Evolutionary conservation across 768 basidiomycete species (phyloP).

Genomic region (Pleurotus tuber-regium): DNA sequence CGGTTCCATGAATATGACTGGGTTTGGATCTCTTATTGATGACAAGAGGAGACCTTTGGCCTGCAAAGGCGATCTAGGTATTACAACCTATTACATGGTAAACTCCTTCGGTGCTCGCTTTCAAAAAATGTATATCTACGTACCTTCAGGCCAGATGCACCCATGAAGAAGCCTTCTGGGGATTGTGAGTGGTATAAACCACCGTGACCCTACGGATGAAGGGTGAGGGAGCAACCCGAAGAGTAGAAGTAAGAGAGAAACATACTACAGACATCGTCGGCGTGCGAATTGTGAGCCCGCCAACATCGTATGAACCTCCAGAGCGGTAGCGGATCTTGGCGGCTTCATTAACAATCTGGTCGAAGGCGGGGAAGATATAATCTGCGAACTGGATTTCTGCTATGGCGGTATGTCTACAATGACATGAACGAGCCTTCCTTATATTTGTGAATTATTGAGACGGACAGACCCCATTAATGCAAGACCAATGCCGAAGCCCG

Average conservation of each 20-base stretch:
- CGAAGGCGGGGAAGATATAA: slow-evolving; percentile 93
- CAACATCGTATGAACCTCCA: slow-evolving; percentile 80
- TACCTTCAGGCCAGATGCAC: slow-evolving; percentile 86
- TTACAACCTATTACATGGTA: slow-evolving; percentile 57
- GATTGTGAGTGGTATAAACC: slow-evolving; percentile 94
- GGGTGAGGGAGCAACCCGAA: neutral
- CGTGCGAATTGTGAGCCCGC: slow-evolving; percentile 76
- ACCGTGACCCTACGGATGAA: slow-evolving; percentile 59
- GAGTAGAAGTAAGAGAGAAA: slow-evolving; percentile 20
- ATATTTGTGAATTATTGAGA: neutral
- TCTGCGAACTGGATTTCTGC: slow-evolving; percentile 92
- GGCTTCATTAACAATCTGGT: slow-evolving; percentile 95
- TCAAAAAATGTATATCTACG: neutral
- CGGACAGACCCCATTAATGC: slow-evolving; percentile 74
- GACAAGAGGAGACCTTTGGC: slow-evolving; percentile 90
- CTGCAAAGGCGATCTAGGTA: slow-evolving; percentile 91
- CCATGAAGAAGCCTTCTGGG: slow-evolving; percentile 93
- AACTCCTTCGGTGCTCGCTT: neutral
- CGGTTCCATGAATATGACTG: slow-evolving; percentile 94
- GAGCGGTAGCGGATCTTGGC: slow-evolving; percentile 92
- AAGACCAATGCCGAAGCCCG: slow-evolving; percentile 90
- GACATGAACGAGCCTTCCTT: no score
- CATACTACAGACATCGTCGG: slow-evolving; percentile 87
- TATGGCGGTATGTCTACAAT: slow-evolving; percentile 74
- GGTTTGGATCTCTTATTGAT: slow-evolving; percentile 90